Conservation (phyloP, 805 yeast species). For the Sugiyamaella boreocaroliniensis region DNA sequence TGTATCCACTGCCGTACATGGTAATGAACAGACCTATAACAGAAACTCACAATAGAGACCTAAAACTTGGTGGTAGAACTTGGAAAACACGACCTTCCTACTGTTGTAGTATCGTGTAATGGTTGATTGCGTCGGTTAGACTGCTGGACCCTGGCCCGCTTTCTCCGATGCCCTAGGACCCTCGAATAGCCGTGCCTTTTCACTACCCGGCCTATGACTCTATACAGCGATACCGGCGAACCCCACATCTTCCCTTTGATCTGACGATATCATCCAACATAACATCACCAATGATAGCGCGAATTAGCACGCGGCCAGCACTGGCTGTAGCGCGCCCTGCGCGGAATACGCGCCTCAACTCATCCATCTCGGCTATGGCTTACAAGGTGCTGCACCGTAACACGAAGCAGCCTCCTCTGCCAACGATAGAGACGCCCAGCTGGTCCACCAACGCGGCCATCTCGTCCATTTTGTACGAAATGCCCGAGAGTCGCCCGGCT, state of each 20-base stretch:
- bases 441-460: slow-evolving; percentile 98
- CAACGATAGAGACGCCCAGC: slow-evolving; percentile 85
- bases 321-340: not conserved
- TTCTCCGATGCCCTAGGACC: not conserved
- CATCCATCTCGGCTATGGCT: slow-evolving; percentile 87
- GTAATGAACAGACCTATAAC: no score
- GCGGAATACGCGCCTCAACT: slow-evolving; percentile 12
- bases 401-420: slow-evolving; percentile 81
- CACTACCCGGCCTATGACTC: not conserved
- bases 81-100: no score
- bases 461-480: slow-evolving; percentile 88
- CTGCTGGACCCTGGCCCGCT: no score
- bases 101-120: no score
- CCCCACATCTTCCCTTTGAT: no score
- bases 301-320: not conserved
- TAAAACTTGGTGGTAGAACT: no score
- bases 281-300: not conserved
- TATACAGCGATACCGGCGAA: no score
- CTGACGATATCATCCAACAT: no score
- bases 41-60: no score
- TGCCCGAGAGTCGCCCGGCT: slow-evolving; percentile 53
- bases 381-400: slow-evolving; percentile 88
- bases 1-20: no score
- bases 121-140: no score
- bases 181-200: not conserved